A percentile compares a stretch with the other conserved stretches of the same genome.
Conservation (phyloP, 2,329 filamentous ascomycete species). For the Ascochyta pisi region DNA sequence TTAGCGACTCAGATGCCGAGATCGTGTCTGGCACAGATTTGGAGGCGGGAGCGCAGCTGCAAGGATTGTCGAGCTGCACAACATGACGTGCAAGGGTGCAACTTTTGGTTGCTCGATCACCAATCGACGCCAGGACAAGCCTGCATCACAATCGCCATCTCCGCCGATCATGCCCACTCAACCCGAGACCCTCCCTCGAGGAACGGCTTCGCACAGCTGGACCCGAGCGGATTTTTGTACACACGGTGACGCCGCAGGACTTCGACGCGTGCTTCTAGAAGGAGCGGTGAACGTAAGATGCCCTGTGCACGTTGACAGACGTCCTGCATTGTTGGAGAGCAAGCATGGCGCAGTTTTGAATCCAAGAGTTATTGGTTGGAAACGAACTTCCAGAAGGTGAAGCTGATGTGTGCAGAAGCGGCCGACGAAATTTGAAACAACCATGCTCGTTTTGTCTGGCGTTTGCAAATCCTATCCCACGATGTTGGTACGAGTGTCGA, state of each 20-base stretch:
- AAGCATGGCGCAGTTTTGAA: neutral
- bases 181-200: slow-evolving; percentile 13
- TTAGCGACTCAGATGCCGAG: neutral
- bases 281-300: slow-evolving; percentile 7
- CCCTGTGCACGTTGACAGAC: slow-evolving; percentile 11
- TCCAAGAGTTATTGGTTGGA: neutral
- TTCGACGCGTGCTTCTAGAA: slow-evolving; percentile 26
- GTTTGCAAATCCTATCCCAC: slow-evolving; percentile 3
- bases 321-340: neutral
- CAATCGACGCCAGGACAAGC: slow-evolving; percentile 9
- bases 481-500: slow-evolving; percentile 9
- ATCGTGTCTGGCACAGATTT: neutral
- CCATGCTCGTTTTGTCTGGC: neutral
- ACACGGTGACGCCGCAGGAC: slow-evolving; percentile 5
- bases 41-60: neutral
- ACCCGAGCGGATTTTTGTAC: slow-evolving; percentile 7
- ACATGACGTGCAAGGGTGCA: slow-evolving; percentile 17
- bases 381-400: slow-evolving; percentile 6
- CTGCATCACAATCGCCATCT: neutral
- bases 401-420: slow-evolving; percentile 6
- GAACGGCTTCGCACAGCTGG: neutral
- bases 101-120: slow-evolving; percentile 9
- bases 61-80: slow-evolving; percentile 13
- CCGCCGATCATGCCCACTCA: slow-evolving; percentile 18
- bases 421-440: slow-evolving; percentile 6